Evolutionary conservation across 2,329 filamentous ascomycete species (phyloP).

Genomic region (Fusarium napiforme): DNA sequence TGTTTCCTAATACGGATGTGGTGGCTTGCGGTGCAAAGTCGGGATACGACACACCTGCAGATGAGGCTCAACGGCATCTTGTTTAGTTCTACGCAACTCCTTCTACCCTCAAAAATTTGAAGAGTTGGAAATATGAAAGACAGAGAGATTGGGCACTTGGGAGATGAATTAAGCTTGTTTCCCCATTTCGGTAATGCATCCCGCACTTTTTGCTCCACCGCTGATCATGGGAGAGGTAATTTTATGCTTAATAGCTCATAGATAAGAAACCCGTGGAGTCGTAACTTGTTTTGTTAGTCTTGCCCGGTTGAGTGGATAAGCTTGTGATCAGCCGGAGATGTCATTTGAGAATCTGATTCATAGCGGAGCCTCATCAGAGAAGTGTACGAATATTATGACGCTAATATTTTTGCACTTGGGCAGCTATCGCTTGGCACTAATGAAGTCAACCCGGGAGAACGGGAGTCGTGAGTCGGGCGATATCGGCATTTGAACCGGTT

Average conservation of each 20-base stretch:
- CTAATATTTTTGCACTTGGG: background rate
- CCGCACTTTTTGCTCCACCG: slow-evolving; percentile 10
- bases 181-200: background rate
- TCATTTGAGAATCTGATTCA: background rate
- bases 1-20: background rate
- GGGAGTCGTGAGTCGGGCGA: background rate
- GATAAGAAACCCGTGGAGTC: slow-evolving; percentile 15
- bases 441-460: background rate
- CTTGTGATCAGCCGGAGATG: background rate
- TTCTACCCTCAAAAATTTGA: background rate
- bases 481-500: background rate
- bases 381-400: slow-evolving; percentile 14
- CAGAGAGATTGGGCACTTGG: background rate
- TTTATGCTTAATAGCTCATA: slow-evolving; percentile 31
- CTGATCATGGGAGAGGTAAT: slow-evolving; percentile 4
- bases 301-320: slow-evolving; percentile 8
- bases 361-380: slow-evolving; percentile 18
- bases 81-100: background rate
- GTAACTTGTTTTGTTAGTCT: background rate
- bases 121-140: accelerated
- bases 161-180: slow-evolving; percentile 17
- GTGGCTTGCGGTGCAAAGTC: slow-evolving; percentile 8
- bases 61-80: slow-evolving; percentile 22
- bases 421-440: background rate
- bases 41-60: slow-evolving; percentile 10